Evolutionary conservation across 805 yeast genomes (phyloP).

Genomic region (Wickerhamiella qilinensis): DNA sequence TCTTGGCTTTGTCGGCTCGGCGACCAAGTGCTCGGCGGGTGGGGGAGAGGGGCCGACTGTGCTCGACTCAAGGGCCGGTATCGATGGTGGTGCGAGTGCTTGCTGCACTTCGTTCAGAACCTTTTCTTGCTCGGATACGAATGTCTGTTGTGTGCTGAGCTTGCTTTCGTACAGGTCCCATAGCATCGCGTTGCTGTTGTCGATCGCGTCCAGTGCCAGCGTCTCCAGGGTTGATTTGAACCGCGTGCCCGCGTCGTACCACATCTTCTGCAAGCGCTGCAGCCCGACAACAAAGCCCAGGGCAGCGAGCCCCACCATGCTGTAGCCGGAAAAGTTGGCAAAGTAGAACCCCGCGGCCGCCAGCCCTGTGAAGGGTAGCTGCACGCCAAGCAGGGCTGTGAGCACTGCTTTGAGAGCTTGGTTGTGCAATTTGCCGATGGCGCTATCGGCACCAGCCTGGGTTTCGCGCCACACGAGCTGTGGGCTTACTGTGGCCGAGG

Average conservation of each 20-base stretch:
- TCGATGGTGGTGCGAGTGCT: too few relatives aligned
- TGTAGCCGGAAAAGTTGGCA: constrained; percentile 17
- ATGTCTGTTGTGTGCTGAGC: constrained; percentile 11
- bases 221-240: constrained; percentile 16
- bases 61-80: too few relatives aligned
- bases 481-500: constrained; percentile 1
- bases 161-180: constrained; percentile 21
- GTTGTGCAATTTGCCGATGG: constrained; percentile 16
- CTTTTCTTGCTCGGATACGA: constrained; percentile 6
- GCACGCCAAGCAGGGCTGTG: constrained; percentile 19
- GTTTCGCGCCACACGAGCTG: constrained; percentile 1
- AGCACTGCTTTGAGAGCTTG: constrained; percentile 17
- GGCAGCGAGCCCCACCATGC: constrained; percentile 23
- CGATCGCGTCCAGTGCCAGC: constrained; percentile 16
- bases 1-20: too few relatives aligned
- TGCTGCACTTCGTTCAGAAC: background rate
- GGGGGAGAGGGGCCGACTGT: too few relatives aligned
- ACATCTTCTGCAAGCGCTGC: constrained; percentile 20
- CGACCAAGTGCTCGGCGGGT: too few relatives aligned
- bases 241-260: constrained; percentile 16
- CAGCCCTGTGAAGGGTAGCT: constrained; percentile 20
- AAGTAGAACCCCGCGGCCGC: constrained; percentile 20
- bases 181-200: constrained; percentile 16
- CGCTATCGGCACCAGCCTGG: background rate
- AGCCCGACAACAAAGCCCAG: constrained; percentile 24